phyloP scores from a whole-genome alignment of 306 rosid genomes.

The Herpetospermum pedunculosum region DNA sequence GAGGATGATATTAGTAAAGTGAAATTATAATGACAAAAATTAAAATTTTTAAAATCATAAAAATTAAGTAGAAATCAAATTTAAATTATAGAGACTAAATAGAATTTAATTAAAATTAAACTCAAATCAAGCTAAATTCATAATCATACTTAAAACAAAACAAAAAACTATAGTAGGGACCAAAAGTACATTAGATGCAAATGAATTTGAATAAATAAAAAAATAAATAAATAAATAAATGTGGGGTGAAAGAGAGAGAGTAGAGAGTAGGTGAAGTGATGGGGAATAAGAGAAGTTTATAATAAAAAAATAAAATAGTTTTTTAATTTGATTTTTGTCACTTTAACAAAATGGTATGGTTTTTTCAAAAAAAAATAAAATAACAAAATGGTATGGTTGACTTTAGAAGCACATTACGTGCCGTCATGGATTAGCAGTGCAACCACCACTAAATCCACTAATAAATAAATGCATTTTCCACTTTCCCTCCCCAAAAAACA shows the following conservation, averaged over 20 bases:
- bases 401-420: conserved; percentile 29
- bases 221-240: background rate
- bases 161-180: background rate
- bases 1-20: no score
- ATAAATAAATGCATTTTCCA: conserved; percentile 16
- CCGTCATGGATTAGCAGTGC: conserved; percentile 44
- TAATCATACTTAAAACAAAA: no score
- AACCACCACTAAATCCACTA: conserved; percentile 3
- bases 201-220: background rate
- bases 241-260: background rate
- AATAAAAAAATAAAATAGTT: no score
- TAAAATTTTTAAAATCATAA: background rate
- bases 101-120: no score
- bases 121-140: no score
- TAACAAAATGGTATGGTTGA: conserved; percentile 24
- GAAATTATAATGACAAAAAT: no score
- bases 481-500: background rate
- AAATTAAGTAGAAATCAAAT: background rate
- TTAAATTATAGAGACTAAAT: no score
- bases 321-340: no score
- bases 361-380: no score
- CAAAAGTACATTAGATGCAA: background rate
- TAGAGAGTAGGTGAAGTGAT: background rate
- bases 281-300: background rate
- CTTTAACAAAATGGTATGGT: conserved; percentile 3